Evolutionary conservation across 192 early-diverging fungal species (phyloP).

Genomic region (Neocallimastix lanati): DNA sequence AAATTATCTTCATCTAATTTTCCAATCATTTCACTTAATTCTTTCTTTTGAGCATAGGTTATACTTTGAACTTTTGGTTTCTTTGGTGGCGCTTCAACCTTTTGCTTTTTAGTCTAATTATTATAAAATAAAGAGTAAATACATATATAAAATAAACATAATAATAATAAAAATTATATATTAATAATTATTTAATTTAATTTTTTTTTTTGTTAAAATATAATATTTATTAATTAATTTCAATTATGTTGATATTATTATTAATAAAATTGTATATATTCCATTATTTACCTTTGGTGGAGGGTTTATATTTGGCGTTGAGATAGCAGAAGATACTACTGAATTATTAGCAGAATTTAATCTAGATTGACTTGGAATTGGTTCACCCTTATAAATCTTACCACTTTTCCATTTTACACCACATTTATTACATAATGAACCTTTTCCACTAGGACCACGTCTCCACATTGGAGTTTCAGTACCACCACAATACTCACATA

Average conservation of each 20-base stretch:
- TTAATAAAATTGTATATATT: too few species aligned
- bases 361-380: not conserved
- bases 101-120: not conserved
- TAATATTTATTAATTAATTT: too few species aligned
- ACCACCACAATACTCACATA: not conserved
- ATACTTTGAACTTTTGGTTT: slow-evolving; percentile 3
- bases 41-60: slow-evolving; percentile 11
- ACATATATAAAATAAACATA: too few species aligned
- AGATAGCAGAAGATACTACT: not conserved
- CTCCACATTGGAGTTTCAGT: not conserved
- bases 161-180: too few species aligned
- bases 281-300: not conserved
- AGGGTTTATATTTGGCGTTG: not conserved
- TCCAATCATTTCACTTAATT: slow-evolving; percentile 10
- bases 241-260: too few species aligned
- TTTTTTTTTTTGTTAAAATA: too few species aligned
- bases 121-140: too few species aligned
- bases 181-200: too few species aligned
- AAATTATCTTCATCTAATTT: slow-evolving; percentile 6
- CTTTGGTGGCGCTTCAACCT: not conserved
- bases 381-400: not conserved
- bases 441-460: not conserved
- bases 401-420: not conserved
- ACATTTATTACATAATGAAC: not conserved
- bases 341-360: not conserved